Evolutionary conservation across 1,284 basidiomycete genomes (phyloP).

Genomic region (Xerocomus nothofagi): DNA sequence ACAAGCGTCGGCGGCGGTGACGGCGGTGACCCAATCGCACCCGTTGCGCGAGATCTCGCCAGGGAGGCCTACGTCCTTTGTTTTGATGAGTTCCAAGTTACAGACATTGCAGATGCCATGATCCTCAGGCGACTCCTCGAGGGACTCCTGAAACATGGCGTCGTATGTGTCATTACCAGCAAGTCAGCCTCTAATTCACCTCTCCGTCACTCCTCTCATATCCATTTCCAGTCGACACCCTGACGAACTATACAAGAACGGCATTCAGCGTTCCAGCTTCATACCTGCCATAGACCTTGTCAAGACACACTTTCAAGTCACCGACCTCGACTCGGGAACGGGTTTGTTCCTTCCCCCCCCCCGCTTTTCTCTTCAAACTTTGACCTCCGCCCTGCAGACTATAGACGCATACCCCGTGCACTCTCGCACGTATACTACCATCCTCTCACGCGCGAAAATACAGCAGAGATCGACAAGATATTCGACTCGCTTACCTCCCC

Average conservation of each 20-base stretch:
- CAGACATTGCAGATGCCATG: conserved; percentile 99
- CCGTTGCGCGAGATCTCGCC: conserved; percentile 89
- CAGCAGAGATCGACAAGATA: conserved; percentile 75
- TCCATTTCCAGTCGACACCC: conserved; percentile 81
- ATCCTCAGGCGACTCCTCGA: conserved; percentile 91
- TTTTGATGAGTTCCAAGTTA: conserved; percentile 99
- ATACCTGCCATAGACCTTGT: conserved; percentile 94
- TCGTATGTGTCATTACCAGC: conserved; percentile 94
- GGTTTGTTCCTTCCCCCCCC: conserved; percentile 52
- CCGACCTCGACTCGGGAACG: conserved; percentile 92
- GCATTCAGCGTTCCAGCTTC: conserved; percentile 97
- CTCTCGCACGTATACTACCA: conserved; percentile 91
- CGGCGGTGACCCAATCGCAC: conserved; percentile 85
- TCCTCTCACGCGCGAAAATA: conserved; percentile 69
- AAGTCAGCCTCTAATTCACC: conserved; percentile 60
- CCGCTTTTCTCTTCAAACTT: background rate
- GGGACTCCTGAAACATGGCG: conserved; percentile 81
- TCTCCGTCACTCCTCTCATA: background rate
- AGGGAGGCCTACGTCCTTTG: conserved; percentile 85
- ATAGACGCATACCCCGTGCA: conserved; percentile 86
- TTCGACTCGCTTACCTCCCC: conserved; percentile 70
- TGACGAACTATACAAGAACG: conserved; percentile 97
- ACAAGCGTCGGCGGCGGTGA: conserved; percentile 29
- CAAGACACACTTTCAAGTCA: conserved; percentile 83
- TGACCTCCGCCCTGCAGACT: conserved; percentile 58